These are phyloP conservation scores for Metarhizium album DNA, from an alignment of 2,329 filamentous ascomycete genomes.

Conservation along the genomic window DNA sequence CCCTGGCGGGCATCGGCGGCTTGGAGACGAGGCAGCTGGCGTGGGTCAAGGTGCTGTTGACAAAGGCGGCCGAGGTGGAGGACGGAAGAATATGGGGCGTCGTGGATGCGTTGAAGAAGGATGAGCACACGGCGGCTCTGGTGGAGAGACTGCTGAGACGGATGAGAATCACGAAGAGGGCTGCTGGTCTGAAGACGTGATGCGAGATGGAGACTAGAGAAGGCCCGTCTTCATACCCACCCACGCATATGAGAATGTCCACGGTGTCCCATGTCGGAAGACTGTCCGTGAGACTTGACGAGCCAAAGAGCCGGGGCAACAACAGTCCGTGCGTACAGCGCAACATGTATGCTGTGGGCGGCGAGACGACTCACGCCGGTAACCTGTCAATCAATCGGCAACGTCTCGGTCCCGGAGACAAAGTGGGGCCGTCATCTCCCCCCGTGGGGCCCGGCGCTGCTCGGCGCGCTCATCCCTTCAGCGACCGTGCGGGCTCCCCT, in stretches of 20 bases:
- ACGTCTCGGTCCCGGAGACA: conserved; percentile 54
- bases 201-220: neutral
- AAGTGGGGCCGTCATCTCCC: conserved; percentile 46
- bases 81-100: conserved; percentile 23
- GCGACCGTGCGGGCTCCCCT: conserved; percentile 53
- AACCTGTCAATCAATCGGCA: no score
- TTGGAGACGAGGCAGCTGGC: conserved; percentile 7
- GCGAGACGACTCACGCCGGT: no score
- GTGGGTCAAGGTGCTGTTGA: conserved; percentile 20
- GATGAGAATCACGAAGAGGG: conserved; percentile 13
- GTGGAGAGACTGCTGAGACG: conserved; percentile 16
- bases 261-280: no score
- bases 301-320: no score
- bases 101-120: conserved; percentile 17
- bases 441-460: conserved; percentile 43
- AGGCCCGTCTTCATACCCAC: no score
- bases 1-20: neutral
- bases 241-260: no score
- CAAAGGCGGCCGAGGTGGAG: conserved; percentile 16
- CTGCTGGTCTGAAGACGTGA: conserved; percentile 3
- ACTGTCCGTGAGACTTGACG: no score
- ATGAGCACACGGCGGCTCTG: conserved; percentile 12
- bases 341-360: no score
- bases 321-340: no score
- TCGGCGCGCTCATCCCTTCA: conserved; percentile 47